Percentiles rank a stretch among this genome's conserved stretches.
Evolutionary conservation across 2,329 filamentous ascomycete species (phyloP).

Genomic region (Purpureocillium lavendulum): DNA sequence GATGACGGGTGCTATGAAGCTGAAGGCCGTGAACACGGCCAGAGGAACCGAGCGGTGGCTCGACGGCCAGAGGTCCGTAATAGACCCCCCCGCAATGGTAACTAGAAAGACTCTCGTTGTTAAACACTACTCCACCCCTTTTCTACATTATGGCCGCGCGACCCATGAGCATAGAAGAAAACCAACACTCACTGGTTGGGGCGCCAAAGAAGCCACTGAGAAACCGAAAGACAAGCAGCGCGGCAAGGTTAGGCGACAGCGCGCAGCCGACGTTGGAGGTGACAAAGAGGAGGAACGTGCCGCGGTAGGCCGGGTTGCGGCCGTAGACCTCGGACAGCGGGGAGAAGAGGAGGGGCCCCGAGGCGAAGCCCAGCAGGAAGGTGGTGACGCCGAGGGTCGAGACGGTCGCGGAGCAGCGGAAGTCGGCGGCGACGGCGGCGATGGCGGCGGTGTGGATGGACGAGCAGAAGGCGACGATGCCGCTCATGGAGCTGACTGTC

Average conservation of each 20-base stretch:
- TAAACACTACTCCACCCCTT: not conserved
- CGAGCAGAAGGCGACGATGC: too few species aligned
- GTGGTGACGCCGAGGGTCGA: conserved; percentile 27
- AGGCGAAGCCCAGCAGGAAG: conserved; percentile 44
- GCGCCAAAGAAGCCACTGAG: conserved; percentile 30
- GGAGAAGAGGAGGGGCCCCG: conserved; percentile 39
- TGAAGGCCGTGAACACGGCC: conserved; percentile 52
- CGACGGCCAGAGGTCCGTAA: conserved; percentile 49
- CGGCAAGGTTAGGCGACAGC: conserved; percentile 26
- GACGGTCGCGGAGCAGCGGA: too few species aligned
- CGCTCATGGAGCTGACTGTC: too few species aligned
- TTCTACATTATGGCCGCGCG: too few species aligned
- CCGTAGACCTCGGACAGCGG: conserved; percentile 43
- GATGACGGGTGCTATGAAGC: conserved; percentile 46
- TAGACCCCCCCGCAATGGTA: not conserved
- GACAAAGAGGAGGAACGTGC: conserved; percentile 39
- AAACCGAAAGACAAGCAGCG: conserved; percentile 38
- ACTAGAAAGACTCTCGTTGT: not conserved
- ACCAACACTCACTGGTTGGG: conserved; percentile 3
- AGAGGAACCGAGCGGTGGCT: conserved; percentile 54
- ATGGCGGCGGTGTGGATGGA: too few species aligned
- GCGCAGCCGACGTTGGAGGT: conserved; percentile 9
- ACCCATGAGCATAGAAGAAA: too few species aligned
- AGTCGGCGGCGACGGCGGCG: too few species aligned
- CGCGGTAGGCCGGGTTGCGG: conserved; percentile 29